A percentile compares a stretch with the other conserved stretches of the same genome.
phyloP scores from a whole-genome alignment of 331 rosid species.

The Malus hybrid region DNA sequence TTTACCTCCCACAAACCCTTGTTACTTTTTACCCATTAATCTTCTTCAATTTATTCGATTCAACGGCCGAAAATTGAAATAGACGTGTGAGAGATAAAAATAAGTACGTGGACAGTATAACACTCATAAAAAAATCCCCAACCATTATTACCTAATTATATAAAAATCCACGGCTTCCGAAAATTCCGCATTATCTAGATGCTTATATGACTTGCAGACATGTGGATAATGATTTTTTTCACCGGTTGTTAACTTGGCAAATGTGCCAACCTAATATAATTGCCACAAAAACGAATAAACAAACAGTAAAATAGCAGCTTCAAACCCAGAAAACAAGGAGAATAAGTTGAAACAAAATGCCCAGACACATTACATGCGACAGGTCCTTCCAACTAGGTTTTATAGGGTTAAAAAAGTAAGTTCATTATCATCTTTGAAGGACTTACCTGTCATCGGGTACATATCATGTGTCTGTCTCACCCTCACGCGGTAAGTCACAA shows the following conservation, averaged over 20 bases:
- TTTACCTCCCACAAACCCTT: no score
- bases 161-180: slow-evolving; percentile 8
- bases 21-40: no score
- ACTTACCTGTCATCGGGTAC: no score
- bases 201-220: not conserved
- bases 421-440: not conserved
- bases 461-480: no score
- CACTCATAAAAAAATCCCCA: not conserved
- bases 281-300: not conserved
- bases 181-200: not conserved
- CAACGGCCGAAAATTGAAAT: no score
- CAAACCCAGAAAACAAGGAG: not conserved
- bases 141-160: slow-evolving; percentile 16
- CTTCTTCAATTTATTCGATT: no score
- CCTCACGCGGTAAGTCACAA: not conserved
- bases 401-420: not conserved
- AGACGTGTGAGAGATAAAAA: no score
- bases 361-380: not conserved
- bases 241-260: not conserved
- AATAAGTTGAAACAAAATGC: not conserved
- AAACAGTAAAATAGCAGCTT: not conserved
- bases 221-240: slow-evolving; percentile 1
- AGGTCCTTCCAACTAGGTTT: not conserved
- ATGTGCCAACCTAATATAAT: not conserved
- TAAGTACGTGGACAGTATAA: rapidly evolving